Evolutionary conservation across 1,139 yeast genomes (phyloP).

Genomic region (Pichia sp.): DNA sequence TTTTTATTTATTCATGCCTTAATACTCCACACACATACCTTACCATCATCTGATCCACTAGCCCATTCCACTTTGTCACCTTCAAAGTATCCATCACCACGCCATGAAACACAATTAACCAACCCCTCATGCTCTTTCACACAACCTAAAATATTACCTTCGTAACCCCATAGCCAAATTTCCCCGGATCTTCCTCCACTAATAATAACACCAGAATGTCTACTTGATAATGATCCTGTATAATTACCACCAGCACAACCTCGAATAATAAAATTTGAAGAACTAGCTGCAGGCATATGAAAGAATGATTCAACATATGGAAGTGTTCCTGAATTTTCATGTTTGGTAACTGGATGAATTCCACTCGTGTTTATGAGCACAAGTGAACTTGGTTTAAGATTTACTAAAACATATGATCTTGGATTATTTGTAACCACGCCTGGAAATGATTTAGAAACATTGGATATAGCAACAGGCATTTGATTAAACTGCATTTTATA

Average conservation of each 20-base stretch:
- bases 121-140: slow-evolving; percentile 61
- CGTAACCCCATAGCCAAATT: slow-evolving; percentile 75
- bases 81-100: slow-evolving; percentile 27
- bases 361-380: slow-evolving; percentile 9
- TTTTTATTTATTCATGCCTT: not conserved
- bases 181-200: slow-evolving; percentile 84
- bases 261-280: slow-evolving; percentile 54
- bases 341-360: not conserved
- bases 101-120: slow-evolving; percentile 79
- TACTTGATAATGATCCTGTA: not conserved
- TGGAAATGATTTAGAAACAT: slow-evolving; percentile 9
- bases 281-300: slow-evolving; percentile 12
- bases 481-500: slow-evolving; percentile 11
- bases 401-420: slow-evolving; percentile 10
- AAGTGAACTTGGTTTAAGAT: slow-evolving; percentile 14
- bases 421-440: slow-evolving; percentile 2
- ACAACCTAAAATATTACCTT: slow-evolving; percentile 61
- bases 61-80: slow-evolving; percentile 26
- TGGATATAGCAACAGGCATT: slow-evolving; percentile 7
- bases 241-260: slow-evolving; percentile 58
- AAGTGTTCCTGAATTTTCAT: slow-evolving; percentile 1
- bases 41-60: slow-evolving; percentile 78
- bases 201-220: slow-evolving; percentile 59
- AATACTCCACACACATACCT: slow-evolving; percentile 61
- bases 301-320: slow-evolving; percentile 17